phyloP scores from a whole-genome alignment of 2,329 filamentous ascomycete genomes.

The Pestalotiopsis fici region DNA sequence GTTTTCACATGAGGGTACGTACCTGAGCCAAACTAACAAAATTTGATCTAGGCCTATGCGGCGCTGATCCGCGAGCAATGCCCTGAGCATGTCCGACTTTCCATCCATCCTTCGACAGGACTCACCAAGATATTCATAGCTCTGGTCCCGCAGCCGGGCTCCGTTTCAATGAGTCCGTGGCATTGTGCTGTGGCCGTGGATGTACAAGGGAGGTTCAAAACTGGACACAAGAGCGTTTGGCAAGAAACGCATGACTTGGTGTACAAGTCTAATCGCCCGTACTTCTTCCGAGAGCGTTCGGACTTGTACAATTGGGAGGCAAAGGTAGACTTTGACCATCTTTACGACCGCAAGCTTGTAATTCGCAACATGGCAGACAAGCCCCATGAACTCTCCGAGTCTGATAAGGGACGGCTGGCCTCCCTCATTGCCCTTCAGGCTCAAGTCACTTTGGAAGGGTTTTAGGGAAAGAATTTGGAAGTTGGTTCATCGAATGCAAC shows the following conservation, averaged over 20 bases:
- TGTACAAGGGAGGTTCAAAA: neutral
- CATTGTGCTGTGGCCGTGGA: neutral
- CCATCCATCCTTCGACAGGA: neutral
- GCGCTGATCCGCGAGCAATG: slow-evolving; percentile 13
- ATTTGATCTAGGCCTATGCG: neutral
- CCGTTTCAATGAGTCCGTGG: neutral
- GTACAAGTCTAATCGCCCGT: neutral
- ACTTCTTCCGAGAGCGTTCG: neutral
- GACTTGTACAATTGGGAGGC: too few relatives aligned
- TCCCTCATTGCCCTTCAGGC: too few relatives aligned
- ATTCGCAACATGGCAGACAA: too few relatives aligned
- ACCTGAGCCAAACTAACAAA: too few relatives aligned
- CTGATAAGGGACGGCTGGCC: too few relatives aligned
- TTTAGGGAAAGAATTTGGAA: too few relatives aligned
- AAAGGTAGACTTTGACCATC: too few relatives aligned
- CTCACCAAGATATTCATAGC: neutral
- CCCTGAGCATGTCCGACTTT: neutral
- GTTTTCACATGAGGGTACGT: too few relatives aligned
- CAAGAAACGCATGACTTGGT: neutral
- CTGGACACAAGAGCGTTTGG: neutral
- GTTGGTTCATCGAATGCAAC: too few relatives aligned
- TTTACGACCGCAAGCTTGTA: too few relatives aligned
- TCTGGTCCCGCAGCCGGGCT: neutral
- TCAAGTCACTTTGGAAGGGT: too few relatives aligned
- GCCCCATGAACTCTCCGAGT: too few relatives aligned